Evolutionary conservation across 495 filamentous ascomycete species (phyloP), one percentile per base, ranked within the genome.

Genomic region (Bathelium albidoporum): DNA sequence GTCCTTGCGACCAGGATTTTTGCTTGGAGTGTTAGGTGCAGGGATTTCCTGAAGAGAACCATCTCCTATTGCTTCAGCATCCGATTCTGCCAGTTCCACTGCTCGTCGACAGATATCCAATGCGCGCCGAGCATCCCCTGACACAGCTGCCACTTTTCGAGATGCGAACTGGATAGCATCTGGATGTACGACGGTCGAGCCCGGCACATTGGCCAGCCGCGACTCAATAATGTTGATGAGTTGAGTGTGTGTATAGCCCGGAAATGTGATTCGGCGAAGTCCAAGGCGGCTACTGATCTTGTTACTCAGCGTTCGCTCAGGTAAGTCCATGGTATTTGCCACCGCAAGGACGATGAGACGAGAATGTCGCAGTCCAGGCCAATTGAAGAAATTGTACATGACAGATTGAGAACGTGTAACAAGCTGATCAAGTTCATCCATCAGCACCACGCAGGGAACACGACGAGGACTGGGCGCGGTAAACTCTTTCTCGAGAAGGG

Each of bases 331-430:
- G 24, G 95, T 99, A 74, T 99, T 99, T 36, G 95, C 95, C 11
- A 99, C 95, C 9, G 95, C 95, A 0, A 99, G 82, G 14, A 99
- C 95, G 71, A 97, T 96, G 36, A 99, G 81, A 53, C 91, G 83
- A 32, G 89, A 94, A 72, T 99, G 90, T 36, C 89, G 84, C 22
- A 96, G 82, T 22, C 87, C 86, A n/a, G 95, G 95, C 95, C 95
- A 99, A 71, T 99, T 99, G 83, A 99, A 99, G 75, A 99, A 99
- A 72, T 99, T 99, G 78, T 99, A 99, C 95, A 99, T 99, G 71
- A 99, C 95, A 29, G 89, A 90, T 69, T 99, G 95, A 71, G 94
- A 96, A 64, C 90, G 92, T 24, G 95, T 99, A 1, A 97, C 95
- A 3, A 99, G 83, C 72, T 99, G 95, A 75, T 99, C 95, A 44